Conservation (phyloP, 139 green algal genomes). For the Chlamydomonas sphaeroides region DNA sequence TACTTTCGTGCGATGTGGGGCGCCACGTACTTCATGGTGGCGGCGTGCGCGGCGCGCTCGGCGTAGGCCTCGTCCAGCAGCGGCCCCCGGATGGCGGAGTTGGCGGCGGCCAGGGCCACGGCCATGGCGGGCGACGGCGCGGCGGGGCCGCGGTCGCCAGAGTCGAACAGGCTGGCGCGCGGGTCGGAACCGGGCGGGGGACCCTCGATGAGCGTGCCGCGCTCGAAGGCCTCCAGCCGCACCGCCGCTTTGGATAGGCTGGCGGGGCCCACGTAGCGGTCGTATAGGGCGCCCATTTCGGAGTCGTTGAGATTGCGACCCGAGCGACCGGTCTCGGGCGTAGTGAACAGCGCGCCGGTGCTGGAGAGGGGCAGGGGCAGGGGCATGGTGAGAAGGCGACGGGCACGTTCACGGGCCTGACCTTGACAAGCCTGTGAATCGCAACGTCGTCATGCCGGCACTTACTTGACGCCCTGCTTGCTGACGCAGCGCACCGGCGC, state of each 20-base stretch:
- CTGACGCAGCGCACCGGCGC: not conserved
- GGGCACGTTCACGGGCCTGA: not conserved
- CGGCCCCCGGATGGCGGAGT: not conserved
- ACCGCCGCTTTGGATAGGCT: conserved; percentile 23
- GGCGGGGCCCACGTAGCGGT: conserved; percentile 12
- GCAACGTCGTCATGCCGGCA: not conserved
- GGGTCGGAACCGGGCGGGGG: not conserved
- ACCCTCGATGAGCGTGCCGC: not conserved
- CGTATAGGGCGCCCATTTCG: conserved; percentile 14
- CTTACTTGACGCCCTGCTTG: not conserved
- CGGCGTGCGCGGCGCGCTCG: not conserved
- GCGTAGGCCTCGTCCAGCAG: not conserved
- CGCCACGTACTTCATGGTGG: conserved; percentile 28
- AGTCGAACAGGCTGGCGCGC: not conserved
- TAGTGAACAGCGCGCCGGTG: not conserved
- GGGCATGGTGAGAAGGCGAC: not conserved
- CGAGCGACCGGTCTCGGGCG: not conserved
- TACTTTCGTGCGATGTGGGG: conserved; percentile 26
- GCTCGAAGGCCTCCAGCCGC: conserved; percentile 3
- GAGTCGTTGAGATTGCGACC: conserved; percentile 10
- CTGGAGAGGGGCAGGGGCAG: not conserved
- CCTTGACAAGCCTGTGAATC: not conserved
- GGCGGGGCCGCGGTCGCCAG: conserved; percentile 3
- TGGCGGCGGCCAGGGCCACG: conserved; percentile 17
- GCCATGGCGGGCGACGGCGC: not conserved